Conservation (phyloP, 2,329 filamentous ascomycete species). For the Hysterium pulicare region DNA sequence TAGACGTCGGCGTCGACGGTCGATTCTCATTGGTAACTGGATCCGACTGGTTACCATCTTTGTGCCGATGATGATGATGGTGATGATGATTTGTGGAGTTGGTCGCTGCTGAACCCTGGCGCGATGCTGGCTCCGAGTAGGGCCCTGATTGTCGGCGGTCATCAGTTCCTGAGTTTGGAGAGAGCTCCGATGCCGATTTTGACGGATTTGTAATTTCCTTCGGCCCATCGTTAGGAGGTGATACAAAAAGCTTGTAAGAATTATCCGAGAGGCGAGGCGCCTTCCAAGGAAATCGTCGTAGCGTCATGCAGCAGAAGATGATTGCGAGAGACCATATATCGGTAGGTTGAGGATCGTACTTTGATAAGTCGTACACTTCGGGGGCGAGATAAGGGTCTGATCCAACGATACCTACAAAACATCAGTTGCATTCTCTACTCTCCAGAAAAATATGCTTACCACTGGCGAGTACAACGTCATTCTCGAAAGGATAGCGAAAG, state of each 20-base stretch:
- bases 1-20: constrained; percentile 9
- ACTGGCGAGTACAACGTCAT: constrained; percentile 73
- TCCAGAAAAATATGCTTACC: constrained; percentile 54
- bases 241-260: constrained; percentile 88
- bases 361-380: constrained; percentile 89
- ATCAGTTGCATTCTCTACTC: not conserved
- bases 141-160: constrained; percentile 22
- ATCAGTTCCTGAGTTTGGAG: constrained; percentile 37
- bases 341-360: constrained; percentile 89
- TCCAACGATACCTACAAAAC: constrained; percentile 63
- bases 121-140: constrained; percentile 41
- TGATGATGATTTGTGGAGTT: constrained; percentile 23
- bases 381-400: constrained; percentile 96
- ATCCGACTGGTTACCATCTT: constrained; percentile 21
- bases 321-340: constrained; percentile 99
- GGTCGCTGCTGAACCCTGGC: constrained; percentile 28
- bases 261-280: constrained; percentile 87
- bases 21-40: constrained; percentile 12
- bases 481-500: constrained; percentile 96
- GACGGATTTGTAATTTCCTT: constrained; percentile 29
- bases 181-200: constrained; percentile 33
- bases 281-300: constrained; percentile 96
- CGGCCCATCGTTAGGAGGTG: constrained; percentile 63
- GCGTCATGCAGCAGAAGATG: constrained; percentile 98
- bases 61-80: constrained; percentile 26